Conservation (phyloP, 352 stramenopile genomes). For the Globisporangium apiculatum region DNA sequence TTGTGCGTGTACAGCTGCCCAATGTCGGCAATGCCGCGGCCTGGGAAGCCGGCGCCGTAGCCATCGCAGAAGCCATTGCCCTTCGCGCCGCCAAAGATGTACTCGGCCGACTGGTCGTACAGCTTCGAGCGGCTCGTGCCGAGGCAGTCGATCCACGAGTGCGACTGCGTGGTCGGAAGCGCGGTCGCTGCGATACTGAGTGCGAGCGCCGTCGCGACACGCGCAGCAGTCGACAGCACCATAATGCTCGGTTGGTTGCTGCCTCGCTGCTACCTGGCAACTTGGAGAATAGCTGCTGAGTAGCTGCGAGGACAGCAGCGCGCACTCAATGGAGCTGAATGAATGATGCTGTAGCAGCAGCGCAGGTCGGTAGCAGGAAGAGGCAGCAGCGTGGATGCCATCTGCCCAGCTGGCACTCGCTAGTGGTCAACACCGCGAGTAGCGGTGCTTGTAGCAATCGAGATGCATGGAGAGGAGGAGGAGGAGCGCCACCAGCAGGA, state of each 20-base stretch:
- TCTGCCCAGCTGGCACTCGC: no score
- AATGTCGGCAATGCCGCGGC: conserved; percentile 42
- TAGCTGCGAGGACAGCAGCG: no score
- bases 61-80: conserved; percentile 66
- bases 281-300: conserved; percentile 1
- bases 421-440: no score
- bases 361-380: no score
- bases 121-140: conserved; percentile 56
- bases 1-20: conserved; percentile 56
- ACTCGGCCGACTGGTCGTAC: conserved; percentile 53
- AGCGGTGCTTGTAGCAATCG: no score
- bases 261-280: background rate
- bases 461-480: no score
- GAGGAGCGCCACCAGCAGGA: no score
- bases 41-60: conserved; percentile 54
- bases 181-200: conserved; percentile 5
- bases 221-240: background rate
- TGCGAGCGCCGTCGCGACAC: conserved; percentile 1
- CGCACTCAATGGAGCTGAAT: no score
- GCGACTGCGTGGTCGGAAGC: conserved; percentile 20
- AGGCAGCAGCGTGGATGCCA: no score
- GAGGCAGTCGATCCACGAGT: conserved; percentile 76
- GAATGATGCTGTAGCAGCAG: background rate
- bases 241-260: conserved; percentile 2
- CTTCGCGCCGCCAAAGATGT: conserved; percentile 56